Evolutionary conservation across 257 asterid genomes (phyloP), one percentile per base, ranked within the genome.

Genomic region (Ehretia macrophylla): DNA sequence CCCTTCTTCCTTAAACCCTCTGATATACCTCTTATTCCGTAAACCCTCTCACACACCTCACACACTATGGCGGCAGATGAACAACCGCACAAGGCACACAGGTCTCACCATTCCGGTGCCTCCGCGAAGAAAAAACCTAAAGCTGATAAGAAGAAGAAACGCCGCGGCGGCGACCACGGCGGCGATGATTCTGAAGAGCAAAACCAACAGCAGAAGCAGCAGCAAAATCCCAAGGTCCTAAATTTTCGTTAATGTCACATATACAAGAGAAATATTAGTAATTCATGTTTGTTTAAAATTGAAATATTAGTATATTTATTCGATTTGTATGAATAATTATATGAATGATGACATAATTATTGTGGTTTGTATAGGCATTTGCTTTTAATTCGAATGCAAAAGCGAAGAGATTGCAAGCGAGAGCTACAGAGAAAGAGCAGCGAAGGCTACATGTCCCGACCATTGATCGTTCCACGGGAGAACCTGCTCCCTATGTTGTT

Each of bases 401-500:
- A 86, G 97, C 95, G 20, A 93, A 84, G 80, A 65, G 83, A 64
- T 60, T 89, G 73, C 97, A 83, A 69, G 50, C 97, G 4, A 81
- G 85, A 68, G 72, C 95, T 17, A 84, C 96, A 11, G 97, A 93
- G 79, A 93, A 93, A 79, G 97, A 88, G 78, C 97, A 93, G 76
- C 82, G 82, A 66, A 72, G 89, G 81, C 94, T 93, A 73, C 99
- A 88, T 73, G 75, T 93, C 23, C 97, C 99, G 8, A 80, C 75
- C 13, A 73, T 84, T 58, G 99, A 93, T 56, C 81, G 97, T 46
- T 63, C 75, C 47, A 71, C 70, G 1, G 99, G 95, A 19, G 99
- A 92, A 69, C 95, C 99, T 27, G 94, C 99, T 65, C 99, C 97
- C 0, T 88, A 72, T 52, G 97, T 92, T 58, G 72, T 92, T 69